phyloP scores from a whole-genome alignment of 176 grass and related monocot genomes.

The Poa annua region DNA sequence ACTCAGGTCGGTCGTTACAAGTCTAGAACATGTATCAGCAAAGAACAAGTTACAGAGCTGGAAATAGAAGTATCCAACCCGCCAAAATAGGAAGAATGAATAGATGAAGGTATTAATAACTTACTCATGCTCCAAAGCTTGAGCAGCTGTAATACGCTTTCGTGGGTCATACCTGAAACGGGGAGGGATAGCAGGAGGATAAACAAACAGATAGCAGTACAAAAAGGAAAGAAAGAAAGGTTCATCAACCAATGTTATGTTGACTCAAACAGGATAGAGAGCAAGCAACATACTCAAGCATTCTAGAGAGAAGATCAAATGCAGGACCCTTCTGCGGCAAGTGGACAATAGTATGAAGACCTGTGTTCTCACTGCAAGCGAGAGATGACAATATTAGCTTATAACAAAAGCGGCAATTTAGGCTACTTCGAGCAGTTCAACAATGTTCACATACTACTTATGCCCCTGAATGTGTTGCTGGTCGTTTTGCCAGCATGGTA shows the following conservation, averaged over 20 bases:
- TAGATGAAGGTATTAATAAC: slow-evolving; percentile 51
- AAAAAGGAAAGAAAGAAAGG: slow-evolving; percentile 27
- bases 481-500: slow-evolving; percentile 86
- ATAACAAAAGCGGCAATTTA: slow-evolving; percentile 26
- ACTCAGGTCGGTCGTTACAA: slow-evolving; percentile 30
- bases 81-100: slow-evolving; percentile 22
- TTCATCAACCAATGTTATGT: slow-evolving; percentile 31
- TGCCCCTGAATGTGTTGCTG: slow-evolving; percentile 89
- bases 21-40: background rate
- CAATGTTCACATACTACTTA: slow-evolving; percentile 77
- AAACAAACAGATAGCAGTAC: slow-evolving; percentile 31
- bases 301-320: slow-evolving; percentile 96
- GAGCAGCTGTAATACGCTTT: slow-evolving; percentile 91
- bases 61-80: slow-evolving; percentile 21
- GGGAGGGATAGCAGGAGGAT: slow-evolving; percentile 17
- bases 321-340: slow-evolving; percentile 74
- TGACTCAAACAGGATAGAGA: slow-evolving; percentile 32
- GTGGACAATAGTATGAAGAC: slow-evolving; percentile 89
- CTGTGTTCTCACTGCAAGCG: slow-evolving; percentile 78
- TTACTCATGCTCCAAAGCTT: slow-evolving; percentile 99
- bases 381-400: slow-evolving; percentile 35
- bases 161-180: slow-evolving; percentile 93
- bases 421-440: slow-evolving; percentile 16
- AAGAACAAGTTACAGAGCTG: background rate
- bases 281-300: slow-evolving; percentile 81